Evolutionary conservation across 2,329 filamentous ascomycete genomes (phyloP), one percentile per base, ranked within the genome.

Genomic region (Sphaerostilbella broomeana): DNA sequence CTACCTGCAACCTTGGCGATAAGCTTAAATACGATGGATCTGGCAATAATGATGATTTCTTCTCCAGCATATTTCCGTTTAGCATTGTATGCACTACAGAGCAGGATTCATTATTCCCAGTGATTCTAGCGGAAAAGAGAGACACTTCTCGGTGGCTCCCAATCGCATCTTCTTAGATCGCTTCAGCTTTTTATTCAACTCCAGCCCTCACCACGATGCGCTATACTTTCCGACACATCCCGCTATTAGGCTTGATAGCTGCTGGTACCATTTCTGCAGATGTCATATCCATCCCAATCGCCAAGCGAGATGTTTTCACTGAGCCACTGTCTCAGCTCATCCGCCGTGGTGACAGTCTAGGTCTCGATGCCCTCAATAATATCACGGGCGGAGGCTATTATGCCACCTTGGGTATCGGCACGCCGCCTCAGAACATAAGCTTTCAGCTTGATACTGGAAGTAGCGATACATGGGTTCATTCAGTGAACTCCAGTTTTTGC

Each of bases 381-480:
- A 51, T 75, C 44, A 69, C 66, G 0, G 69, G 67, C 31, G 74
- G 72, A 22, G 68, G 72, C 11, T 79, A 79, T 60, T 77, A 70
- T 52, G 69, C 72, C 27, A 65, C 75, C 35, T 67, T 81, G 28
- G 60, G 61, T n/a, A 58, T 81, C 28, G 78, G 78, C 35, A 78
- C 75, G 0, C 78, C 78, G 1, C 61, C 64, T 1, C 77, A 81
- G 56, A 55, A 58, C 3, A 56, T 79, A 35, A 64, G 58, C 38
- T 63, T 81, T 49, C 64, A 75, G 38, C 66, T 81, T 46, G 77
- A 81, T 56, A 81, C 77, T 3, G 78, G 77, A 19, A 79, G 73
- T 55, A 77, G 72, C 47, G 78, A 81, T 52, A 70, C 76, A 4
- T 81, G 77, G 76, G 62, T 80, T 28, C 60, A 73, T 45, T 75